Evolutionary conservation across 2,329 filamentous ascomycete genomes (phyloP).

Genomic region (Diaporthe sp.): DNA sequence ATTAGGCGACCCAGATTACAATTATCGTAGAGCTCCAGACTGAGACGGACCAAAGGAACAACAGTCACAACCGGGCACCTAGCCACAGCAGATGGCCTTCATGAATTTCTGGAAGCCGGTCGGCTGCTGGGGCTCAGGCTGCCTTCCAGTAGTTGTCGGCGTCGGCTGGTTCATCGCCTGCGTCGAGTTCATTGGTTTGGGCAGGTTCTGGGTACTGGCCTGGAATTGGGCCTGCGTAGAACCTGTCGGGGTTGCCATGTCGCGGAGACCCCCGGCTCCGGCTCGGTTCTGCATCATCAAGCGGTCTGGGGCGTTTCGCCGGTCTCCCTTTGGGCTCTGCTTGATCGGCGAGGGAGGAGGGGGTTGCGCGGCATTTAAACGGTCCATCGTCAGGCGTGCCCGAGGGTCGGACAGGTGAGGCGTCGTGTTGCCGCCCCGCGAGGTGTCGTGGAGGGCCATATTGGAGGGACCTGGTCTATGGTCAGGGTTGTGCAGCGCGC

Average conservation of each 20-base stretch:
- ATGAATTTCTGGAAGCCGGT: conserved; percentile 92
- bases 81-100: conserved; percentile 93
- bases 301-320: conserved; percentile 83
- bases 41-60: conserved; percentile 40
- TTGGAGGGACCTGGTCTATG: conserved; percentile 84
- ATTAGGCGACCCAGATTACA: conserved; percentile 35
- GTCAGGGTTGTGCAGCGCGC: conserved; percentile 82
- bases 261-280: conserved; percentile 79
- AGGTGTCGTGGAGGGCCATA: conserved; percentile 84
- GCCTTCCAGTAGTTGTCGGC: conserved; percentile 65
- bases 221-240: conserved; percentile 98
- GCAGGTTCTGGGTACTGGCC: conserved; percentile 91
- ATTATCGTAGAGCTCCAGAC: conserved; percentile 25
- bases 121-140: conserved; percentile 76
- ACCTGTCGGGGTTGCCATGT: conserved; percentile 86
- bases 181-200: conserved; percentile 73
- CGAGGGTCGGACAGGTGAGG: conserved; percentile 69
- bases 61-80: conserved; percentile 50
- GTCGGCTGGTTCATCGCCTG: conserved; percentile 71
- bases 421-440: conserved; percentile 75
- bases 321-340: conserved; percentile 79
- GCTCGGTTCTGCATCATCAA: conserved; percentile 83
- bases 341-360: conserved; percentile 89
- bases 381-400: conserved; percentile 80
- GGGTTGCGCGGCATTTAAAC: conserved; percentile 95